phyloP scores from a whole-genome alignment of 2,329 filamentous ascomycete genomes.

The Drechslera avenae region DNA sequence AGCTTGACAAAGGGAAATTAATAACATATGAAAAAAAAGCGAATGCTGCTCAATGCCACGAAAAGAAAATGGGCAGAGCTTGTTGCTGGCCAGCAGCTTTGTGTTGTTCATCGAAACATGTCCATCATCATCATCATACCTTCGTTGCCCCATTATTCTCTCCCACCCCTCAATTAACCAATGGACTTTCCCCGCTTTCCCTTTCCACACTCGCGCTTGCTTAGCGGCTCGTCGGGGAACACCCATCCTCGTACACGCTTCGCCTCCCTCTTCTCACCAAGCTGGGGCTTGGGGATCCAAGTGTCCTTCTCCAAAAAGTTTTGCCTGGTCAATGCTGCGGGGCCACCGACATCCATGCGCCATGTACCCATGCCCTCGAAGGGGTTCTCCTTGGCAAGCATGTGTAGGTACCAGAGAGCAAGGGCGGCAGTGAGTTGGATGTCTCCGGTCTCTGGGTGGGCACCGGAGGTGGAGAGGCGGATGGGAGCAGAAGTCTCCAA shows the following conservation, averaged over 20 bases:
- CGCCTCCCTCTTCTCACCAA: constrained; percentile 75
- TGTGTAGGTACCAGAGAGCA: constrained; percentile 78
- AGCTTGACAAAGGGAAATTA: neutral
- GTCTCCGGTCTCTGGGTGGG: constrained; percentile 45
- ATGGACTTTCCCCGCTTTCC: constrained; percentile 39
- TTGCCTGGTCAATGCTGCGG: constrained; percentile 72
- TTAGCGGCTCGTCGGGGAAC: constrained; percentile 73
- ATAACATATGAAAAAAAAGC: too few relatives aligned
- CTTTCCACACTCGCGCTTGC: constrained; percentile 65
- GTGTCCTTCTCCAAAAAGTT: constrained; percentile 71
- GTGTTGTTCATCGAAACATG: neutral
- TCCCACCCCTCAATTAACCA: constrained; percentile 7
- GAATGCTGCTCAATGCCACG: constrained; percentile 8
- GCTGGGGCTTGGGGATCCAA: constrained; percentile 76
- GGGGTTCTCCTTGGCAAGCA: constrained; percentile 67
- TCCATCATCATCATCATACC: neutral
- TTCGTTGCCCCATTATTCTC: neutral
- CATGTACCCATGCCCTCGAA: constrained; percentile 66
- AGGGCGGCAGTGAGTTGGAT: constrained; percentile 70
- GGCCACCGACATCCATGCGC: constrained; percentile 74
- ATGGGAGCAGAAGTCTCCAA: constrained; percentile 72
- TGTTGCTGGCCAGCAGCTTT: constrained; percentile 11
- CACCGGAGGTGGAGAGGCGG: constrained; percentile 53
- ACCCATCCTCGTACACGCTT: constrained; percentile 77
- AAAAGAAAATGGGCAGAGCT: constrained; percentile 1